A percentile compares a stretch with the other conserved stretches of the same genome.
Conservation (phyloP, 345 rosid species). For the Cochlearia excelsa region DNA sequence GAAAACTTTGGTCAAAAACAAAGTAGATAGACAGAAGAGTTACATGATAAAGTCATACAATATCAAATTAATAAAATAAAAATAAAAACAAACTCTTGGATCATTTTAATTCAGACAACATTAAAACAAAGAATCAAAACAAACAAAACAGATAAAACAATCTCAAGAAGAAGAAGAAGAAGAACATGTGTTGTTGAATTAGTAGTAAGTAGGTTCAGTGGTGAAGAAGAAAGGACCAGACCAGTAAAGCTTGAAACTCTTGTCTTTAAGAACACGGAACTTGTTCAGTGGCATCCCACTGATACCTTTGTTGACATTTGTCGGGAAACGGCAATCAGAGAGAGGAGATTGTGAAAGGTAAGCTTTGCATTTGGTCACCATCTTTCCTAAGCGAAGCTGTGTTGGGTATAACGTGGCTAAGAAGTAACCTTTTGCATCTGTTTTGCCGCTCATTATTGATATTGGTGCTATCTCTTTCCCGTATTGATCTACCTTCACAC, state of each 20-base stretch:
- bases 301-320: conserved; percentile 49
- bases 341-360: conserved; percentile 48
- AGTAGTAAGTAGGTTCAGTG: conserved; percentile 41
- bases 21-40: background rate
- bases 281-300: conserved; percentile 42
- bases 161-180: background rate
- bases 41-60: background rate
- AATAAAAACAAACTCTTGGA: conserved; percentile 25
- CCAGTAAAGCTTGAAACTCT: conserved; percentile 43
- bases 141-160: conserved; percentile 5
- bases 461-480: conserved; percentile 50
- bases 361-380: conserved; percentile 51
- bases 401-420: conserved; percentile 43
- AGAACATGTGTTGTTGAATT: background rate
- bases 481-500: conserved; percentile 42
- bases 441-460: conserved; percentile 42
- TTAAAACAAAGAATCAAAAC: conserved; percentile 20
- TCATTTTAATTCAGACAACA: conserved; percentile 18
- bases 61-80: conserved; percentile 12
- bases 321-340: conserved; percentile 45
- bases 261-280: conserved; percentile 45
- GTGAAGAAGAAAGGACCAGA: conserved; percentile 40
- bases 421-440: conserved; percentile 55
- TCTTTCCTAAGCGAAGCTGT: conserved; percentile 34
- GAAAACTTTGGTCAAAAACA: background rate